Evolutionary conservation across 2,329 filamentous ascomycete species (phyloP), one percentile per base, ranked within the genome.

Genomic region (Coniochaeta prunicola): DNA sequence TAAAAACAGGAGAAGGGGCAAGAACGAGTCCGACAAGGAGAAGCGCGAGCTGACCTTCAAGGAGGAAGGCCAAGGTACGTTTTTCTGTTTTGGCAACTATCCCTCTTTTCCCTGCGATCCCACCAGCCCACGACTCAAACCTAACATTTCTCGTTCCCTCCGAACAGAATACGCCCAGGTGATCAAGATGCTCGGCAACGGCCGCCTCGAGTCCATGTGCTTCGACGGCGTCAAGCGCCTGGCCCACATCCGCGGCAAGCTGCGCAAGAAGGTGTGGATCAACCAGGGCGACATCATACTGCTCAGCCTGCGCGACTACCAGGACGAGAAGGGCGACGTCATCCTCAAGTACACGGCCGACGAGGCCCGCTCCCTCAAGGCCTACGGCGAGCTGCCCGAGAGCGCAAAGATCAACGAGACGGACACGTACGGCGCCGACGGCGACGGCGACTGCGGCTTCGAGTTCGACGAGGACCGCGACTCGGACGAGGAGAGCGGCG

Each of bases 331-430:
- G 80, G 91, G 90, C 67, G 91, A 94, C 71, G 90, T 96, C 56
- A 93, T 94, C 72, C 86, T 96, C 73, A 97, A 97, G 82, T 96
- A 97, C 85, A 90, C 86, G 59, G 88, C 91, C 78, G 94, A 99
- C 73, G 94, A 97, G 81, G 94, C 94, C 69, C 88, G 94, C 72
- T 90, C 87, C 66, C 85, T 99, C 70, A 97, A 97, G 81, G 91
- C 92, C 63, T 97, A 97, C 77, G 94, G 94, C 75, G 94, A 99
- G 78, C 83, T 99, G 61, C 94, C 94, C 67, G 94, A 97, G 80
- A 90, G 86, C 71, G 94, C 94, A 74, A 97, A 97, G 89, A 99
- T 99, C 86, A 99, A 99, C 86, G 94, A 99, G 85, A 96, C 92
- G 64, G 94, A 97, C 77, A 96, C 91, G 54, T 96, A 89, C 71